A percentile compares a stretch with the other conserved stretches of the same genome.
Conservation (phyloP, 495 filamentous ascomycete species). For the Daldinia bambusicola region DNA sequence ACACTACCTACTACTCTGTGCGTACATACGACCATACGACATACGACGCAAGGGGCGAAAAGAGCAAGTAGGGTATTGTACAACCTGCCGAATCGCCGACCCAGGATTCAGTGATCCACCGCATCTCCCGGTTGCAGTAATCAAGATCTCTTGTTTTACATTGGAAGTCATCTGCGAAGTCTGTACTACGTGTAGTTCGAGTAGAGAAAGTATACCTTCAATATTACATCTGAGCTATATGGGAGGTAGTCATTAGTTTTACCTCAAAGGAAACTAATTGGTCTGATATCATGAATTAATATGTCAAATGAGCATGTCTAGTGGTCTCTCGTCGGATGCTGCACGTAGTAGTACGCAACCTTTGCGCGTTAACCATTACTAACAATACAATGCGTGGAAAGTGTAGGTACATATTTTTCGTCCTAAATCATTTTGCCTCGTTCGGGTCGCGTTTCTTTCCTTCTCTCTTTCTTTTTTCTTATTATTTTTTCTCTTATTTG, state of each 20-base stretch:
- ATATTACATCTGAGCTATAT: background rate
- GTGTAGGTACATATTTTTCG: background rate
- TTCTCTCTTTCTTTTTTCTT: no score
- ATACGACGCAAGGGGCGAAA: conserved; percentile 1
- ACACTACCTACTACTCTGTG: conserved; percentile 10
- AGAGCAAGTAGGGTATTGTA: conserved; percentile 6
- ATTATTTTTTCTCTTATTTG: background rate
- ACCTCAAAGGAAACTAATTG: background rate
- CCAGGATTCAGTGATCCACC: conserved; percentile 17
- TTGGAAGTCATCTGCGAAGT: conserved; percentile 6
- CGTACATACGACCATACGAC: no score
- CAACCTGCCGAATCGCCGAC: conserved; percentile 28
- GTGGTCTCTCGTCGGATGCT: background rate
- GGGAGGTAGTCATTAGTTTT: conserved; percentile 4
- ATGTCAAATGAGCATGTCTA: background rate
- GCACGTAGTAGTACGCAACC: background rate
- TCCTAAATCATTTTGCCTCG: conserved; percentile 2
- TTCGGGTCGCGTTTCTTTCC: background rate
- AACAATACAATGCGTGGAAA: conserved; percentile 6
- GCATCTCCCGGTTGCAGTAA: conserved; percentile 12
- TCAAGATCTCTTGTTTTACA: conserved; percentile 6
- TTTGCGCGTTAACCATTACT: conserved; percentile 2
- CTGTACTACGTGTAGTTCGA: background rate
- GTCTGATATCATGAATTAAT: background rate
- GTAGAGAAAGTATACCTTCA: background rate